A percentile compares a stretch with the other conserved stretches of the same genome.
phyloP scores from a whole-genome alignment of 1,284 basidiomycete genomes.

The Puccinia polysora region DNA sequence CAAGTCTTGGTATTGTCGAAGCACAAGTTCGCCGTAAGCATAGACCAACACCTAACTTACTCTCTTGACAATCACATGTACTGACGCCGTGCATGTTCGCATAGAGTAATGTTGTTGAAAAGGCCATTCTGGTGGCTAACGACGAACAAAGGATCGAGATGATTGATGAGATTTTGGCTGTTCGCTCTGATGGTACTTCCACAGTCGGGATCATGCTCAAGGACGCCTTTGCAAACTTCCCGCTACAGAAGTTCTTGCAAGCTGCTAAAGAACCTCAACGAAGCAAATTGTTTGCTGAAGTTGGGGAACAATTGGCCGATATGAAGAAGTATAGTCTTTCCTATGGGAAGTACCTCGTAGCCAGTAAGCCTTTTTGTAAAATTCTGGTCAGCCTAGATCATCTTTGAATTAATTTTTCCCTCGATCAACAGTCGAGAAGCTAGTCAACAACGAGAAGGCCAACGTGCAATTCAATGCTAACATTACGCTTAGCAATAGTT shows the following conservation, averaged over 20 bases:
- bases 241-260: conserved; percentile 52
- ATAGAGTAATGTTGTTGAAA: conserved; percentile 86
- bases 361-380: conserved; percentile 14
- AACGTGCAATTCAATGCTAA: conserved; percentile 37
- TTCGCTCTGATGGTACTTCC: conserved; percentile 62
- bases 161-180: conserved; percentile 73
- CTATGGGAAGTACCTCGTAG: conserved; percentile 42
- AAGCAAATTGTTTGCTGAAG: conserved; percentile 61
- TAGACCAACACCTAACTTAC: background rate
- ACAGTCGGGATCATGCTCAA: conserved; percentile 76
- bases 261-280: conserved; percentile 57
- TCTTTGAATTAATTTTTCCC: background rate
- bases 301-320: conserved; percentile 64
- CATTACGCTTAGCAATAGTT: conserved; percentile 25
- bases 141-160: conserved; percentile 63
- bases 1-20: conserved; percentile 63
- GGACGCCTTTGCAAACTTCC: conserved; percentile 71
- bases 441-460: conserved; percentile 36
- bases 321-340: conserved; percentile 61
- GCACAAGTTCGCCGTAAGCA: conserved; percentile 41
- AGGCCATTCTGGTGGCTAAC: conserved; percentile 70
- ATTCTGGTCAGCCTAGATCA: background rate
- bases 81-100: conserved; percentile 60
- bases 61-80: background rate
- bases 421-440: conserved; percentile 25